These are phyloP conservation scores for Nothophytophthora sp. DNA, from an alignment of 352 stramenopile genomes.

Conservation along the genomic window DNA sequence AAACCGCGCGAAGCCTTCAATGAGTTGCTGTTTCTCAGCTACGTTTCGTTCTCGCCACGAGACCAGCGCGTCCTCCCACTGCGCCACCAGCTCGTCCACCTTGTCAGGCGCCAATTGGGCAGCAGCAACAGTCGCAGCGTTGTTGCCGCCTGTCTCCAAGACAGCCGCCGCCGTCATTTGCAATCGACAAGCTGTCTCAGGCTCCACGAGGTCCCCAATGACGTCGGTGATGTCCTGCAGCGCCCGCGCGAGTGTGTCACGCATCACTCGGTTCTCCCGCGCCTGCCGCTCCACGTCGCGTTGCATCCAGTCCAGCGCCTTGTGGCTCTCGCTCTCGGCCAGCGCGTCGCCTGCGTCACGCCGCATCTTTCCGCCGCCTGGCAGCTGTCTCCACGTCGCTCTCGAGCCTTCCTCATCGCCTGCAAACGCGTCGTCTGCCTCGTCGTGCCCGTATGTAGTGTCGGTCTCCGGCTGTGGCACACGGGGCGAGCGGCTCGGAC, in stretches of 20 bases:
- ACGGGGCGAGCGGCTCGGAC: too few species aligned
- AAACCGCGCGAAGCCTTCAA: constrained; percentile 19
- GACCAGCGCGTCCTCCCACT: constrained; percentile 35
- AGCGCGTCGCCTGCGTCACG: too few species aligned
- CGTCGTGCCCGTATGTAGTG: too few species aligned
- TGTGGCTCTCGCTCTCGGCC: constrained; percentile 23
- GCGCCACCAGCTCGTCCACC: constrained; percentile 17
- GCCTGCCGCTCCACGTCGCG: constrained; percentile 38
- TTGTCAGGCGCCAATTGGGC: constrained; percentile 15
- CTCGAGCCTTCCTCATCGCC: too few species aligned
- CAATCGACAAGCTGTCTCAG: constrained; percentile 7
- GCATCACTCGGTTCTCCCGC: constrained; percentile 28
- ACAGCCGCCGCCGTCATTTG: constrained; percentile 8
- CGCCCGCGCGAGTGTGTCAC: constrained; percentile 21
- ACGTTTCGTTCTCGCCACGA: constrained; percentile 31
- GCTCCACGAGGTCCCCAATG: constrained; percentile 20
- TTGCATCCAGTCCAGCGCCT: constrained; percentile 47
- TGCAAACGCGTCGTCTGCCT: too few species aligned
- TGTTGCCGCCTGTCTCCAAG: constrained; percentile 14
- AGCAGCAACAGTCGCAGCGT: constrained; percentile 13
- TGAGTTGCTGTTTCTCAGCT: constrained; percentile 13
- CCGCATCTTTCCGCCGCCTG: too few species aligned
- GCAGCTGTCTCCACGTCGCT: too few species aligned
- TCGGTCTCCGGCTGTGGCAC: too few species aligned
- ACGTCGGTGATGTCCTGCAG: constrained; percentile 30